phyloP scores from a whole-genome alignment of 1,139 yeast genomes.

The Suhomyces taliae region DNA sequence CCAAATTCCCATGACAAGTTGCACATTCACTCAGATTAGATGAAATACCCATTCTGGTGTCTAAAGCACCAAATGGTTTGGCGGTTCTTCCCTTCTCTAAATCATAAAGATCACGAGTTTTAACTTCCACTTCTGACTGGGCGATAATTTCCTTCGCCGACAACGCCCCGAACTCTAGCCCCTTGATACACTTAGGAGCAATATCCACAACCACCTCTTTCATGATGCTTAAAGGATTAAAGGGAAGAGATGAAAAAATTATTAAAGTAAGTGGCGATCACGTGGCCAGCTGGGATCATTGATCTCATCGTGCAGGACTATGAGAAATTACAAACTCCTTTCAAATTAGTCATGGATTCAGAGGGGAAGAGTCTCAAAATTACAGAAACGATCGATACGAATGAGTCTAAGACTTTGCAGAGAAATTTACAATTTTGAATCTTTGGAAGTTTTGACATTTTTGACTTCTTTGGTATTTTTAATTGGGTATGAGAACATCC shows the following conservation, averaged over 20 bases:
- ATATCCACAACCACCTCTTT: constrained; percentile 76
- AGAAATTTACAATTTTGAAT: no score
- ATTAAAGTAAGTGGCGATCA: neutral
- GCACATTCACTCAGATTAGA: constrained; percentile 80
- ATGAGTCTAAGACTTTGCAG: no score
- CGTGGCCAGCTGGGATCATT: neutral
- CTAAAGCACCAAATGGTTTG: constrained; percentile 83
- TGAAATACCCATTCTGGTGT: constrained; percentile 91
- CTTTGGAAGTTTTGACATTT: no score
- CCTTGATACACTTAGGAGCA: constrained; percentile 88
- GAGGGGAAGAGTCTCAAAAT: no score
- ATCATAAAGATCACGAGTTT: constrained; percentile 89
- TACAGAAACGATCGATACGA: neutral
- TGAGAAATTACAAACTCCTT: neutral
- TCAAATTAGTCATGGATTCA: no score
- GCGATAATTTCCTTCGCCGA: constrained; percentile 89
- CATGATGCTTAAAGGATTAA: constrained; percentile 37
- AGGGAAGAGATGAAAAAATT: constrained; percentile 6
- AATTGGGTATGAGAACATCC: no score
- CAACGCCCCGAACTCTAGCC: constrained; percentile 88
- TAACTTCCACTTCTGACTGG: constrained; percentile 91
- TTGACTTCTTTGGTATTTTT: no score
- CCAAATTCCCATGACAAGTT: constrained; percentile 90
- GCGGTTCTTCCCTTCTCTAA: constrained; percentile 84
- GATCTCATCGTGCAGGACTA: neutral